phyloP scores from a whole-genome alignment of 202 grass and related monocot genomes.

The Eragrostis tef region DNA sequence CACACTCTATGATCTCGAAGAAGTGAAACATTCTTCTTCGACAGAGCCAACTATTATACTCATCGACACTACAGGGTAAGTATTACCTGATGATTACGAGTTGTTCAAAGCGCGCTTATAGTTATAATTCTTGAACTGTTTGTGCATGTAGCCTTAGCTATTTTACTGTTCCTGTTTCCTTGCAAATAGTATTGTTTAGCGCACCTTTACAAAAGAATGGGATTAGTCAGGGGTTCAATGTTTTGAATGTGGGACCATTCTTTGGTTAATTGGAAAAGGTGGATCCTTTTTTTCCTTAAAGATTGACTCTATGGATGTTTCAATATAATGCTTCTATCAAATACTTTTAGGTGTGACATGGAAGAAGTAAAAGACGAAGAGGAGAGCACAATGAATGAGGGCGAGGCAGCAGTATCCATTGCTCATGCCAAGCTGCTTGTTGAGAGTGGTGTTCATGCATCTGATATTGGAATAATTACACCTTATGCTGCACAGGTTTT shows the following conservation, averaged over 20 bases:
- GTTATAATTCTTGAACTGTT: neutral
- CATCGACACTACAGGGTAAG: conserved; percentile 89
- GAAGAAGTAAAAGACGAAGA: conserved; percentile 99
- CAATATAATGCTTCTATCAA: conserved; percentile 39
- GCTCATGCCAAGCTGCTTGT: conserved; percentile 90
- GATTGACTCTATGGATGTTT: conserved; percentile 35
- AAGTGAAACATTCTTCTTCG: conserved; percentile 74
- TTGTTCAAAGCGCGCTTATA: neutral
- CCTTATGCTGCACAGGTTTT: conserved; percentile 94
- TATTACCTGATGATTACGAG: conserved; percentile 32
- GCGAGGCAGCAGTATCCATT: conserved; percentile 81
- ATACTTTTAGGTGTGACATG: conserved; percentile 82
- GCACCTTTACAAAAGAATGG: conserved; percentile 24
- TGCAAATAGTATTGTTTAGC: conserved; percentile 12
- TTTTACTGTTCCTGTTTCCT: neutral
- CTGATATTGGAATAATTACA: conserved; percentile 96
- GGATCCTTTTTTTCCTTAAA: neutral
- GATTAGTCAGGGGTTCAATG: conserved; percentile 12
- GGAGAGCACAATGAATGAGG: conserved; percentile 93
- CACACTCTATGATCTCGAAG: conserved; percentile 84
- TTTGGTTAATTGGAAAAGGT: conserved; percentile 6
- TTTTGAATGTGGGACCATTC: neutral
- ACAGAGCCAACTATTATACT: conserved; percentile 90
- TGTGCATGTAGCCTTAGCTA: neutral
- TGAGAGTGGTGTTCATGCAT: conserved; percentile 77